Evolutionary conservation across 768 basidiomycete species (phyloP).

Genomic region (Strobilomyces confusus): DNA sequence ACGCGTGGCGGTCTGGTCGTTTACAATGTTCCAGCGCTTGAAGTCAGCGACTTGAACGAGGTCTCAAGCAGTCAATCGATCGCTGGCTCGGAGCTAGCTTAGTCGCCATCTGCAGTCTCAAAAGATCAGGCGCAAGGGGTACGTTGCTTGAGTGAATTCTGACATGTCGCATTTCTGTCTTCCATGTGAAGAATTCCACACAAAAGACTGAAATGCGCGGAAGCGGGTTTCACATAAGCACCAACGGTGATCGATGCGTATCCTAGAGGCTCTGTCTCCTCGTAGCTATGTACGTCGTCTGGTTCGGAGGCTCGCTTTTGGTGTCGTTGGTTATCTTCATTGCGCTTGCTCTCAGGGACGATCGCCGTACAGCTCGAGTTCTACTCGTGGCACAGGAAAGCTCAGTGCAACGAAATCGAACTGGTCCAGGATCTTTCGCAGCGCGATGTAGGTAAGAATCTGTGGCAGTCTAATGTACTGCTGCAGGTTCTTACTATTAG

Average conservation of each 20-base stretch:
- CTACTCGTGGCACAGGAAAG: constrained; percentile 92
- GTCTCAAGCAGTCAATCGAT: constrained; percentile 91
- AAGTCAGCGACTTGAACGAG: constrained; percentile 71
- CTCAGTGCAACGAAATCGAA: constrained; percentile 92
- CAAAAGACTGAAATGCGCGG: too few relatives aligned
- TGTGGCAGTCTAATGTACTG: too few relatives aligned
- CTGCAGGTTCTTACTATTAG: too few relatives aligned
- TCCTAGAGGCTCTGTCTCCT: constrained; percentile 1
- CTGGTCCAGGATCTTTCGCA: constrained; percentile 91
- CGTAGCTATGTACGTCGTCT: constrained; percentile 75
- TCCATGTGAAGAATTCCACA: too few relatives aligned
- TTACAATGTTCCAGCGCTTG: constrained; percentile 69
- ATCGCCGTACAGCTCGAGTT: constrained; percentile 73
- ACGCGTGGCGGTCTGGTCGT: too few relatives aligned
- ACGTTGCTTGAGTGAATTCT: not conserved
- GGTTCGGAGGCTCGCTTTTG: constrained; percentile 95
- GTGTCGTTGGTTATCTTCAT: constrained; percentile 68
- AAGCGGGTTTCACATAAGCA: constrained; percentile 98
- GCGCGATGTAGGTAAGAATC: constrained; percentile 53
- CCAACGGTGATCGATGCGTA: constrained; percentile 55
- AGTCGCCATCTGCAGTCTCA: constrained; percentile 65
- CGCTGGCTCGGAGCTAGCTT: constrained; percentile 78
- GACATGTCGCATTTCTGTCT: constrained; percentile 48
- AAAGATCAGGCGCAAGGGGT: constrained; percentile 48
- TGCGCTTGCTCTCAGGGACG: not conserved